Base-by-base conservation (phyloP, 202 grass and related monocot species). In the Dendrocalamus latiflorus region DNA sequence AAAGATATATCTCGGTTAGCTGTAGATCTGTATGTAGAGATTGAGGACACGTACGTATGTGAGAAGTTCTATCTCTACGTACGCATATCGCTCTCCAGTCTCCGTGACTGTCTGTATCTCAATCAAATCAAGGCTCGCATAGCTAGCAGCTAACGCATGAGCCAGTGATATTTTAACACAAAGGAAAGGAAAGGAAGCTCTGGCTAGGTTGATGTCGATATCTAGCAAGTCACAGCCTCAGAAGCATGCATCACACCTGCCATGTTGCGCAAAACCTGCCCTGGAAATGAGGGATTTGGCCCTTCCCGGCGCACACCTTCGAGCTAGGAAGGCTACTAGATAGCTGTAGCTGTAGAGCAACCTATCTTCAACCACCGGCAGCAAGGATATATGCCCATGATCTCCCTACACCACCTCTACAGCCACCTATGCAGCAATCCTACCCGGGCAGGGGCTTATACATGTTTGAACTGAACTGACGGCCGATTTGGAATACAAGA, bases 261-360 rank as follows among this genome's bases (percentile, higher is more conserved):
- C 73, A 65, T 38, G 43, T 47, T 3, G 87, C 72, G 87, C 36
- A 70, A 83, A 83, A 67, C 65, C 84, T 53, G 79, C 51, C 74
- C 79, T 8, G 83, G 62, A 90, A 86, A 79, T 53, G 42, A 63
- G 83, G 83, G 73, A 74, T 78, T 51, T 60, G 78, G 33, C 49
- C 17, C 49, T 51, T 51, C 17, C 49, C 49, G 16, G 8, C 49
- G 6, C 16, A 51, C 49, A 20, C 6, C 49, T 51, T 17, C 49
- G 17, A 20, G 34, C 34, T 36, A 36, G 49, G 49, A 20, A 51
- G 49, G 17, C 49, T 51, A 51, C 49, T 3, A 51, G 49, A 17
- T 20, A 51, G 49, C 6, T 18, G 49, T 51, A 51, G 49, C 49
- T 8, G 49, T 20, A 20, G 49, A 51, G 49, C 1, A 51, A 51